phyloP scores from a whole-genome alignment of 2,329 filamentous ascomycete genomes.

The Arthrobotrys sphaeroides region DNA sequence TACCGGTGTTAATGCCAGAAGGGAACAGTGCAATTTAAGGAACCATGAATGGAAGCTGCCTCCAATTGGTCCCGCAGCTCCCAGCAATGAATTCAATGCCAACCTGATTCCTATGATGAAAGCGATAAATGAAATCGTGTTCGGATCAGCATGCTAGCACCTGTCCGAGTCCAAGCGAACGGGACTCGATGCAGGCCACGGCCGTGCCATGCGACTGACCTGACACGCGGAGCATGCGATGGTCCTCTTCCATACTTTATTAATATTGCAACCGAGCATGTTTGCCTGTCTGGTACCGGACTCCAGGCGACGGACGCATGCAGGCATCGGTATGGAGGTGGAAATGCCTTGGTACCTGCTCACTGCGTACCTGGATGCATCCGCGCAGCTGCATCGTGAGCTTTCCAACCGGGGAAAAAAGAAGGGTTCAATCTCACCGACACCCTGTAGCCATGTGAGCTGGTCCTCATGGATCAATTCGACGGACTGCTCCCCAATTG shows the following conservation, averaged over 20 bases:
- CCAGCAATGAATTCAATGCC: slow-evolving; percentile 16
- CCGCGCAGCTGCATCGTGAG: background rate
- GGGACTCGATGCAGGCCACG: slow-evolving; percentile 8
- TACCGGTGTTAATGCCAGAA: slow-evolving; percentile 26
- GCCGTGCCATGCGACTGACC: background rate
- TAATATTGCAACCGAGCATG: too few species aligned
- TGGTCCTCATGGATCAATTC: slow-evolving; percentile 18
- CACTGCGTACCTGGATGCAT: slow-evolving; percentile 2
- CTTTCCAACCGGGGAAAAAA: slow-evolving; percentile 2
- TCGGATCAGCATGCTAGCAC: slow-evolving; percentile 20
- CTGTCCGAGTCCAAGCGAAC: slow-evolving; percentile 25
- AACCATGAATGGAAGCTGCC: slow-evolving; percentile 9
- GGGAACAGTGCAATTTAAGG: slow-evolving; percentile 32
- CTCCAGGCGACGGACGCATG: too few species aligned
- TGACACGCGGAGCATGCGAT: background rate
- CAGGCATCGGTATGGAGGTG: background rate
- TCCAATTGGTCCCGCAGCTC: slow-evolving; percentile 9
- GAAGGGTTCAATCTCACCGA: background rate
- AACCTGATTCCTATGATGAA: slow-evolving; percentile 29
- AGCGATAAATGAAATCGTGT: slow-evolving; percentile 27
- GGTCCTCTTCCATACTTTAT: slow-evolving; percentile 2
- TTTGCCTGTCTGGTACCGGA: too few species aligned
- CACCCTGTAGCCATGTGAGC: slow-evolving; percentile 10
- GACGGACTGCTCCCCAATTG: slow-evolving; percentile 31
- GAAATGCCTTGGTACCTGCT: background rate